Evolutionary conservation across 768 basidiomycete genomes (phyloP).

Genomic region (Amanita thiersii): DNA sequence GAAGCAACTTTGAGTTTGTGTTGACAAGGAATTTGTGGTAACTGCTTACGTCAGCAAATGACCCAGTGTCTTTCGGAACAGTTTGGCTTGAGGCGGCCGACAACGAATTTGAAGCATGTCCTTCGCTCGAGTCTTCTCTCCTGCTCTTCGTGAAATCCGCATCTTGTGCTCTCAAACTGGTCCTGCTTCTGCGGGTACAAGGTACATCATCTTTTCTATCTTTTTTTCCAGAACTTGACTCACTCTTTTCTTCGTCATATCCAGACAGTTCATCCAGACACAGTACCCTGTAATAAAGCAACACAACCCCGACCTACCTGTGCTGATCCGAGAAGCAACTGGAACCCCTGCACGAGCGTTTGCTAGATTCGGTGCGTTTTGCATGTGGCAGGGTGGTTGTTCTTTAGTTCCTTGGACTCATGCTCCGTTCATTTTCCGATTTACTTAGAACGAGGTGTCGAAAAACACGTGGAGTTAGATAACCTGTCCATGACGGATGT

Average conservation of each 20-base stretch:
- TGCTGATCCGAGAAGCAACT: slow-evolving; percentile 72
- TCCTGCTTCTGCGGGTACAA: slow-evolving; percentile 67
- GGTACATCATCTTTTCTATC: slow-evolving; percentile 36
- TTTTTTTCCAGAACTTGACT: slow-evolving; percentile 4
- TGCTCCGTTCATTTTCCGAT: slow-evolving; percentile 8
- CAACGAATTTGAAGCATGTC: slow-evolving; percentile 32
- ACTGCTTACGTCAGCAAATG: slow-evolving; percentile 26
- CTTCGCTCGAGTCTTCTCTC: slow-evolving; percentile 68
- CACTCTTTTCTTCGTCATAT: slow-evolving; percentile 10
- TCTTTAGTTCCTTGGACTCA: slow-evolving; percentile 8
- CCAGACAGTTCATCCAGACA: slow-evolving; percentile 71
- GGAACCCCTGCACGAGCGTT: slow-evolving; percentile 78
- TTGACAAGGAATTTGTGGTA: slow-evolving; percentile 24
- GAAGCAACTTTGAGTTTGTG: slow-evolving; percentile 13
- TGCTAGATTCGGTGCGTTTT: slow-evolving; percentile 72
- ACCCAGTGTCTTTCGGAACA: slow-evolving; percentile 8
- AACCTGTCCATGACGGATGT: slow-evolving; percentile 67
- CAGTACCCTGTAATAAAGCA: slow-evolving; percentile 72
- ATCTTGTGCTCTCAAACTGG: slow-evolving; percentile 75
- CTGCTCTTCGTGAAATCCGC: slow-evolving; percentile 73
- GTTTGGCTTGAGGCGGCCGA: slow-evolving; percentile 9
- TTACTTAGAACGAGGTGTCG: slow-evolving; percentile 63
- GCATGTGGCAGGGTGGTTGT: slow-evolving; percentile 9
- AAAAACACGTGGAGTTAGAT: slow-evolving; percentile 76
- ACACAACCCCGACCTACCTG: slow-evolving; percentile 80